Base-by-base conservation (phyloP, 148 eudicot genomes). In the Chenopodium berlandieri region DNA sequence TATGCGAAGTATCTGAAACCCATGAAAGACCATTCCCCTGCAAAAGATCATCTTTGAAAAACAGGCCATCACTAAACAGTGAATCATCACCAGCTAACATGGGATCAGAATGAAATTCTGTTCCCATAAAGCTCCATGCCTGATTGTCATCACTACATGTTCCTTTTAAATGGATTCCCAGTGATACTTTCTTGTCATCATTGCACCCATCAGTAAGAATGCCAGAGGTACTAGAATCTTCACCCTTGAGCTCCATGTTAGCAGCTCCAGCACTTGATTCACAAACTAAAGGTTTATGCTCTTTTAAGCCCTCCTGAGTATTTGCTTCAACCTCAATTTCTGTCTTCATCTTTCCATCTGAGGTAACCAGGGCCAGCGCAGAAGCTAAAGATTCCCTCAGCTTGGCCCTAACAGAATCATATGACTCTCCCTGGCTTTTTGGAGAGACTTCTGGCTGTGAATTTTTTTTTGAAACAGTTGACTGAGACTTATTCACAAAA, bases 1-100 rank as follows among this genome's bases (percentile, higher is more conserved):
- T 46, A 19, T 83, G 87, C 56, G 79, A 78, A 46, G 90, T 79
- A 68, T 94, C 97, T 80, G 89, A 78, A 30, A 85, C 99, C 99
- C 98, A 96, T 31, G 97, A 63, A 54, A 96, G 97, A 40, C 99
- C 99, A 87, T 94, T 92, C 13, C 98, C 99, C 74, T 94, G 97
- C 85, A 96, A 84, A 77, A 96, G 97, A 11, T 96, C 99, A 85
- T 90, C 97, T 84, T 91, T 90, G 40, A 82, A 90, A 83, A 89
- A 91, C 80, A 94, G 84, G 78, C 83, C 80, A 82, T 91, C 91
- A 40, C 88, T 75, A 83, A 90, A 92, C 58, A 97, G 82, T 37
- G 84, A 86, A 81, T 91, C 97, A 46, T 86, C 91, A 78, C 84
- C 88, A 48, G 89, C 88, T 76, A 91, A 78, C 68, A 88, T 86